Base-by-base conservation (phyloP, 2,329 filamentous ascomycete genomes). In the Colletotrichum sp. region DNA sequence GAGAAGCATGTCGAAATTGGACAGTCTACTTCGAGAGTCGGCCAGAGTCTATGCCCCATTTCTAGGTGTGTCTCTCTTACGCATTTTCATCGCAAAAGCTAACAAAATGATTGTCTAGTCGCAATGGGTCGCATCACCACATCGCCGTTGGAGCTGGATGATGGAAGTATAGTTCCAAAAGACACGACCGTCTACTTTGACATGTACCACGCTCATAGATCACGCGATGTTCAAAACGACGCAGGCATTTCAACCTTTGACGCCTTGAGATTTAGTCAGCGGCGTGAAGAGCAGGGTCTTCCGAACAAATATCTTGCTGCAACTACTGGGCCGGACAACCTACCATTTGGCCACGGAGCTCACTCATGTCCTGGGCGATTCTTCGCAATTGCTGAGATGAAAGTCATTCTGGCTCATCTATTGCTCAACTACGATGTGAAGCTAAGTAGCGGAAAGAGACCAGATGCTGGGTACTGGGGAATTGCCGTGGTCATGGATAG, bases 361-460 rank as follows among this genome's bases (percentile, higher is more conserved):
- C 84, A 87, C 64, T 83, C 85, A 0, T 88, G 86, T 60, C 86
- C 86, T 0, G 86, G 86, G 0, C 77, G 86, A 1, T 87, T 87
- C 79, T 87, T 87, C 77, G 86, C 85, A 0, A 81, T 80, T 3
- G 84, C 85, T 62, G 83, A 87, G 79, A 81, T 87, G 57, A 87
- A 88, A 81, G 76, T 84, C 24, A 69, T 79, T 5, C 57, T 85
- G 30, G 72, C 76, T 8, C 76, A 81, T 26, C 36, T 85, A 1
- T 28, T 85, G 36, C 68, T 83, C 44, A 80, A 80, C 59, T 83
- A 83, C 49, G 83, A 84, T 57, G 21, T 67, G 8, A 68, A 21
- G 32, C n/a, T 72, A 15, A 18, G 26, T 18, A 2, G 5, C 21
- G 63, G 15, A 24, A 4, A 34, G n/a, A 60, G 70, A n/a, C 62